These are phyloP conservation scores for Rhodotorula graminis DNA, from an alignment of 768 basidiomycete genomes.

Conservation along the genomic window DNA sequence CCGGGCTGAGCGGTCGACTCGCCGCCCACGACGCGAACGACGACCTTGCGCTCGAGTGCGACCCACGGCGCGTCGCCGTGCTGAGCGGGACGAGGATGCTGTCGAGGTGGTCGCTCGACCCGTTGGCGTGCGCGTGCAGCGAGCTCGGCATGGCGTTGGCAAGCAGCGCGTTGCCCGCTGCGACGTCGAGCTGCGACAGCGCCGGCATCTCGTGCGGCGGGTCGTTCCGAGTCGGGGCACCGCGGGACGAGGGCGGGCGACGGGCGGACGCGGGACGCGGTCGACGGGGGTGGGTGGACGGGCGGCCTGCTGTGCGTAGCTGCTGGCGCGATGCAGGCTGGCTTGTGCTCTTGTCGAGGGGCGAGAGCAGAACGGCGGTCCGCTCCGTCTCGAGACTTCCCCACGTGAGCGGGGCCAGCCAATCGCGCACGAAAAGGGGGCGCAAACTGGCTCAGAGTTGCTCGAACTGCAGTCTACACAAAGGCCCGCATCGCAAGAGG, in stretches of 20 bases:
- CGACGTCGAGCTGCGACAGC: background rate
- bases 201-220: background rate
- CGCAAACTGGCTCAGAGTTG: no score
- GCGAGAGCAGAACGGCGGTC: no score
- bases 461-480: no score
- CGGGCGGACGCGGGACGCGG: background rate
- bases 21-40: conserved; percentile 3
- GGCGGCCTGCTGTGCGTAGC: no score
- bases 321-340: no score
- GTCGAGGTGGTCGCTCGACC: background rate
- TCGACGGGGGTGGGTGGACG: background rate
- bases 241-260: background rate
- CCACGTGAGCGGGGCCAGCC: no score
- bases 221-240: background rate
- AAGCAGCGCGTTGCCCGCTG: background rate
- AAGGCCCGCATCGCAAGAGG: no score
- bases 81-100: conserved; percentile 1
- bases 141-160: background rate
- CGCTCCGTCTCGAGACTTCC: no score
- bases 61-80: background rate
- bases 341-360: no score
- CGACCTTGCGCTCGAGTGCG: background rate
- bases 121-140: conserved; percentile 1
- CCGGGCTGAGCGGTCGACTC: conserved; percentile 7
- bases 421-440: no score